These are phyloP conservation scores for Hirsutella thompsonii DNA, from an alignment of 2,329 filamentous ascomycete species.

Conservation along the genomic window DNA sequence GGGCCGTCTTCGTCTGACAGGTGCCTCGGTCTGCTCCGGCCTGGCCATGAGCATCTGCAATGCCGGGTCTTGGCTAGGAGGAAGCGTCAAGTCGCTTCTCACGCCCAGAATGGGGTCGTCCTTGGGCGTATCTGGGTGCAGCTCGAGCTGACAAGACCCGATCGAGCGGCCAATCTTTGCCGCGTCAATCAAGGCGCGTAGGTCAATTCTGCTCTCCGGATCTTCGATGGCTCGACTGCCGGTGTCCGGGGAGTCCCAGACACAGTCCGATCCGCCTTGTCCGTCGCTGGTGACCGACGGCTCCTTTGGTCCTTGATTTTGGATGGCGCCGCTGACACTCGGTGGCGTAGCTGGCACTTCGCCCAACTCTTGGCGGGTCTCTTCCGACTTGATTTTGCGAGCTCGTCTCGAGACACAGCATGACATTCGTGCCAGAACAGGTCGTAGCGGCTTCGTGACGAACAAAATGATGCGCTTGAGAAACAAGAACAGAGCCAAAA, in stretches of 20 bases:
- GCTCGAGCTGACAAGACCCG: slow-evolving; percentile 19
- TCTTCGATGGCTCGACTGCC: slow-evolving; percentile 1
- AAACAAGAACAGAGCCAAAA: slow-evolving; percentile 14
- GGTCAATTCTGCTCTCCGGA: slow-evolving; percentile 12
- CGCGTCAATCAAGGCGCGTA: slow-evolving; percentile 17
- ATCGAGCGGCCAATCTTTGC: slow-evolving; percentile 14
- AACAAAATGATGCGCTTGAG: slow-evolving; percentile 8
- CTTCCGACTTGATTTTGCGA: slow-evolving; percentile 11
- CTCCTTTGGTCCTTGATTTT: not conserved
- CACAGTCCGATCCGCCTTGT: not conserved
- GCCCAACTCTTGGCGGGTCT: slow-evolving; percentile 11
- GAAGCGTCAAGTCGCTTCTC: slow-evolving; percentile 14
- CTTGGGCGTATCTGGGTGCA: slow-evolving; percentile 25
- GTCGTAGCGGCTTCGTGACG: slow-evolving; percentile 9
- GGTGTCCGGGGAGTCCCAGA: not conserved
- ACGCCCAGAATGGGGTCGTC: slow-evolving; percentile 24
- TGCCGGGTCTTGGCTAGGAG: slow-evolving; percentile 25
- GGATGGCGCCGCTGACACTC: not conserved
- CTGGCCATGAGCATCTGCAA: slow-evolving; percentile 16
- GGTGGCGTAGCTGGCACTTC: slow-evolving; percentile 11
- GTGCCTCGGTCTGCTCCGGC: slow-evolving; percentile 2
- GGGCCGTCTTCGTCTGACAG: slow-evolving; percentile 4
- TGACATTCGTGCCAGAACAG: slow-evolving; percentile 4
- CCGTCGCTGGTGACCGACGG: not conserved
- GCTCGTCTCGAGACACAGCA: slow-evolving; percentile 9